Conservation (phyloP, 2,329 filamentous ascomycete genomes). For the Fusarium transvaalense region DNA sequence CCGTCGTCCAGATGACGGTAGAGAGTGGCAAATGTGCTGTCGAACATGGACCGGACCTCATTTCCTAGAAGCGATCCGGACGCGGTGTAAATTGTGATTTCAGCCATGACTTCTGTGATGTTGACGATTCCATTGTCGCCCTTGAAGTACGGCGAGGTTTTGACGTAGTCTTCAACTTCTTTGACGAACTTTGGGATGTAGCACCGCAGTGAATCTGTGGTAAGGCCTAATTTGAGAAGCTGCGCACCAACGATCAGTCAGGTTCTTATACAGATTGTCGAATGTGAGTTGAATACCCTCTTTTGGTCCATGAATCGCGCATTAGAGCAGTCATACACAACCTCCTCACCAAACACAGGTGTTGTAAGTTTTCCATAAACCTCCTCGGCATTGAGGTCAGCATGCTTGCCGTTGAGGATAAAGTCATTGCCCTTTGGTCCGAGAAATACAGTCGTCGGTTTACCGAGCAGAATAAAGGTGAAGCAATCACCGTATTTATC, state of each 20-base stretch:
- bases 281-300: slow-evolving; percentile 69
- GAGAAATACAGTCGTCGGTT: slow-evolving; percentile 86
- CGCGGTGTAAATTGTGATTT: slow-evolving; percentile 92
- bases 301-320: slow-evolving; percentile 95
- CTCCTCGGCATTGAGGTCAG: slow-evolving; percentile 90
- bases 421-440: slow-evolving; percentile 89
- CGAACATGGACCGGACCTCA: slow-evolving; percentile 83
- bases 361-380: slow-evolving; percentile 83
- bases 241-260: slow-evolving; percentile 42
- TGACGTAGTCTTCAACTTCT: slow-evolving; percentile 80
- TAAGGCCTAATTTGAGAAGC: slow-evolving; percentile 85
- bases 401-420: slow-evolving; percentile 88
- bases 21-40: slow-evolving; percentile 81
- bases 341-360: slow-evolving; percentile 81
- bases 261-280: accelerated
- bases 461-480: slow-evolving; percentile 87
- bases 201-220: slow-evolving; percentile 75
- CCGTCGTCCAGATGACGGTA: slow-evolving; percentile 92
- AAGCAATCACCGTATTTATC: slow-evolving; percentile 90
- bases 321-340: slow-evolving; percentile 91
- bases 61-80: slow-evolving; percentile 86
- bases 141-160: slow-evolving; percentile 74
- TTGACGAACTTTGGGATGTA: slow-evolving; percentile 83
- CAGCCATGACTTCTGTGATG: slow-evolving; percentile 80
- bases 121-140: slow-evolving; percentile 75